A percentile compares a stretch with the other conserved stretches of the same genome.
phyloP scores from a whole-genome alignment of 2,329 filamentous ascomycete species.

The Fusarium keratoplasticum region DNA sequence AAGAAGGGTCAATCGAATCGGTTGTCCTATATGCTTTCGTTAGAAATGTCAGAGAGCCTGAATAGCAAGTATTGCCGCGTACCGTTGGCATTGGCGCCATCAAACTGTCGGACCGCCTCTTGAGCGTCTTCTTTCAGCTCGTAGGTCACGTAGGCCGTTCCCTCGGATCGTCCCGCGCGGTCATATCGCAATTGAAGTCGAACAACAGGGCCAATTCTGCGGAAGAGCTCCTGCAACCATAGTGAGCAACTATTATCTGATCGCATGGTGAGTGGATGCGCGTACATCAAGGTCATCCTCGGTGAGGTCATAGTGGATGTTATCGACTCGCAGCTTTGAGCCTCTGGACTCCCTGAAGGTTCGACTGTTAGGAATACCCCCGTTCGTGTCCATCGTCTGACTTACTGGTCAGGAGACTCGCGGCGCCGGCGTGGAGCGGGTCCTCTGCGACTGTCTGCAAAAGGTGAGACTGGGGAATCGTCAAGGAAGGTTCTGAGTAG shows the following conservation, averaged over 20 bases:
- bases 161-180: conserved; percentile 87
- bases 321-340: conserved; percentile 84
- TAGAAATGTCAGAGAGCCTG: conserved; percentile 1
- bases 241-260: conserved; percentile 40
- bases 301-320: conserved; percentile 91
- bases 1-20: conserved; percentile 79
- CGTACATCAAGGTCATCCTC: conserved; percentile 83
- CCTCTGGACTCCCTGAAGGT: conserved; percentile 63
- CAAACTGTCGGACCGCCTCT: conserved; percentile 81
- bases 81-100: conserved; percentile 91
- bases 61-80: conserved; percentile 21
- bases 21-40: conserved; percentile 68
- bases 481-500: conserved; percentile 6
- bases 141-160: conserved; percentile 87
- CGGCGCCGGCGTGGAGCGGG: conserved; percentile 57
- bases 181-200: conserved; percentile 83
- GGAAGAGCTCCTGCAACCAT: conserved; percentile 77
- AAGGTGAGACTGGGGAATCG: conserved; percentile 36
- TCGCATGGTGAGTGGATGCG: background rate
- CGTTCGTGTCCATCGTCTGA: background rate
- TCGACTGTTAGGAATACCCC: conserved; percentile 32
- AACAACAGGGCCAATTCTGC: conserved; percentile 77
- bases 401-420: conserved; percentile 56
- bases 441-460: conserved; percentile 53
- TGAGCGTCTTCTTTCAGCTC: conserved; percentile 76